Percentiles rank a stretch among this genome's conserved stretches.
phyloP scores from a whole-genome alignment of 1,284 basidiomycete genomes.

The Ganoderma sinense region DNA sequence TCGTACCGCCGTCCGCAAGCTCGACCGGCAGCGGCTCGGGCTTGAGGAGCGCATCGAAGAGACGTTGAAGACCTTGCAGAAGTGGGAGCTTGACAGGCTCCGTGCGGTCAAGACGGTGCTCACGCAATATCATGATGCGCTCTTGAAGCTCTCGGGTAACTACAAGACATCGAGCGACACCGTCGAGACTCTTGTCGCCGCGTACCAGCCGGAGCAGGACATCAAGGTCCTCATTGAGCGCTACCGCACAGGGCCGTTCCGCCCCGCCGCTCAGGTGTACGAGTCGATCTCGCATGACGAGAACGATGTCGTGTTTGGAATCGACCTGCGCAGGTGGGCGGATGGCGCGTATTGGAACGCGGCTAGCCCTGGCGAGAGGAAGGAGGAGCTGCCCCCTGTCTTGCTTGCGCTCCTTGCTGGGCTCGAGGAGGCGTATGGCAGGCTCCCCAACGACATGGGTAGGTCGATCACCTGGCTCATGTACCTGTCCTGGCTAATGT shows the following conservation, averaged over 20 bases:
- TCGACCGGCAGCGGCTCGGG: conserved; percentile 81
- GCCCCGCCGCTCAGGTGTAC: conserved; percentile 83
- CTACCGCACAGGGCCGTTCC: conserved; percentile 90
- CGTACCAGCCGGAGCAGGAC: conserved; percentile 88
- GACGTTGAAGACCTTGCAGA: conserved; percentile 79
- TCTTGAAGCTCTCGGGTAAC: conserved; percentile 73
- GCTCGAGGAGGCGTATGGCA: conserved; percentile 71
- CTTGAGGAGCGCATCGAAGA: conserved; percentile 89
- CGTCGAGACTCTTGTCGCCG: conserved; percentile 77
- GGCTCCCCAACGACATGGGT: conserved; percentile 71
- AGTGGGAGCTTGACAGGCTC: conserved; percentile 86
- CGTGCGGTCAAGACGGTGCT: conserved; percentile 86
- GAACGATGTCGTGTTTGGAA: conserved; percentile 86
- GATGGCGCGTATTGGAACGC: conserved; percentile 64
- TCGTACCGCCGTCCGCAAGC: conserved; percentile 75
- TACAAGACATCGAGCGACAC: conserved; percentile 72
- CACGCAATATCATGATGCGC: conserved; percentile 83
- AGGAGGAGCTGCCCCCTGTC: conserved; percentile 76
- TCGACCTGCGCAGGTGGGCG: conserved; percentile 88
- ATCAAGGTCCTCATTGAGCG: conserved; percentile 85
- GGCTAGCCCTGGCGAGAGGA: conserved; percentile 56
- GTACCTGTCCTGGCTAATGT: neutral
- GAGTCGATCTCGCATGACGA: conserved; percentile 84
- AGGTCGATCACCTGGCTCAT: conserved; percentile 32
- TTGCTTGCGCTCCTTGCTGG: conserved; percentile 73